A percentile compares a stretch with the other conserved stretches of the same genome.
phyloP scores from a whole-genome alignment of 345 rosid genomes.

The Populus davidiana region DNA sequence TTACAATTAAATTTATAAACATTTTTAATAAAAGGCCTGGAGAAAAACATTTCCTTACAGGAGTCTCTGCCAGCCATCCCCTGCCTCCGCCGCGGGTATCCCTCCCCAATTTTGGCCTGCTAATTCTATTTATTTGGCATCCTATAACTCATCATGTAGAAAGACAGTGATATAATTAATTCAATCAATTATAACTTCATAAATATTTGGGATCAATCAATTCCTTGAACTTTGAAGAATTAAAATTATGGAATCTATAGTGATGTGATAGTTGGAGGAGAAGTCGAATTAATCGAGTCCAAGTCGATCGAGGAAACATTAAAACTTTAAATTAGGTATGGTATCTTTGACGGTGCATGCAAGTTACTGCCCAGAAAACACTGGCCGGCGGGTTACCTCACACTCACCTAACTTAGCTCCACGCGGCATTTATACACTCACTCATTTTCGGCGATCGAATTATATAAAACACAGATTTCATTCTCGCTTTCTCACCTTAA shows the following conservation, averaged over 20 bases:
- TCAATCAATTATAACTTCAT: background rate
- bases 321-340: background rate
- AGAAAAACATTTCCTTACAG: no score
- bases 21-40: no score
- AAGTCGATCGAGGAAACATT: background rate
- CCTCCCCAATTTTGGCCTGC: constrained; percentile 6
- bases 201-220: no score
- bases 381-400: constrained; percentile 43
- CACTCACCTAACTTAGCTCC: constrained; percentile 29
- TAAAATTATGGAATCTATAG: background rate
- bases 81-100: background rate
- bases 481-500: background rate
- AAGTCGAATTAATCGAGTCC: background rate
- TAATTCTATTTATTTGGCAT: background rate
- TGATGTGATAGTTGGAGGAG: no score
- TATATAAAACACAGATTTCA: background rate
- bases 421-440: constrained; percentile 30
- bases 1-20: no score
- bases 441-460: background rate
- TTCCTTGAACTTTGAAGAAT: no score
- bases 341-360: constrained; percentile 3
- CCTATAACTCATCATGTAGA: background rate
- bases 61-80: no score
- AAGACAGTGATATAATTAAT: background rate
- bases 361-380: constrained; percentile 10